Evolutionary conservation across 805 yeast genomes (phyloP).

Genomic region (Cyberlindnera mrakii): DNA sequence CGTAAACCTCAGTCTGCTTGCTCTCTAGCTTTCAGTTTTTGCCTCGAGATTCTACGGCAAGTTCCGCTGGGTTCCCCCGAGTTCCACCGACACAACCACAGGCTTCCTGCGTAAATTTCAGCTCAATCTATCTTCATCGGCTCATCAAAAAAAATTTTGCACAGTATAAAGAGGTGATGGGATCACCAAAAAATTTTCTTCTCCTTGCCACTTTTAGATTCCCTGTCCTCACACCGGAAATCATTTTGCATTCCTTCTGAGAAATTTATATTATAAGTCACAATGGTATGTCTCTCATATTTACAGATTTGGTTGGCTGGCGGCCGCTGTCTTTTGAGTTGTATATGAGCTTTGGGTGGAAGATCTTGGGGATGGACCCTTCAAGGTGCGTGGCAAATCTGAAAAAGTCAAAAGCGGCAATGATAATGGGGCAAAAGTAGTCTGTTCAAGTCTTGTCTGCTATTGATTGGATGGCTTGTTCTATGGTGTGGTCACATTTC

Average conservation of each 20-base stretch:
- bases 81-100: no score
- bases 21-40: not conserved
- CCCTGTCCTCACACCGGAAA: conserved; percentile 32
- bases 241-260: conserved; percentile 31
- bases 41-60: no score
- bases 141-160: not conserved
- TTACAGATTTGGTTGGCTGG: no score
- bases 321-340: no score
- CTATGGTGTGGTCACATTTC: not conserved
- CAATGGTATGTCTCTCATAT: conserved; percentile 30
- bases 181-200: conserved; percentile 8
- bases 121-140: not conserved
- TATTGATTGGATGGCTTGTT: not conserved
- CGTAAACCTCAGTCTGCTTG: not conserved
- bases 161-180: conserved; percentile 2
- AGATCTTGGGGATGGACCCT: no score
- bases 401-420: no score
- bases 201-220: conserved; percentile 7
- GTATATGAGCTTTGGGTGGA: no score
- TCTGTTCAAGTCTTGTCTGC: not conserved
- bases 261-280: conserved; percentile 14
- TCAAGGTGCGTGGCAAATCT: no score
- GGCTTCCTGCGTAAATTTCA: conserved; percentile 3
- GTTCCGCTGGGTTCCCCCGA: no score
- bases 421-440: no score